A percentile compares a stretch with the other conserved stretches of the same genome.
phyloP scores from a whole-genome alignment of 306 rosid species.

The Lathyrus aphaca region DNA sequence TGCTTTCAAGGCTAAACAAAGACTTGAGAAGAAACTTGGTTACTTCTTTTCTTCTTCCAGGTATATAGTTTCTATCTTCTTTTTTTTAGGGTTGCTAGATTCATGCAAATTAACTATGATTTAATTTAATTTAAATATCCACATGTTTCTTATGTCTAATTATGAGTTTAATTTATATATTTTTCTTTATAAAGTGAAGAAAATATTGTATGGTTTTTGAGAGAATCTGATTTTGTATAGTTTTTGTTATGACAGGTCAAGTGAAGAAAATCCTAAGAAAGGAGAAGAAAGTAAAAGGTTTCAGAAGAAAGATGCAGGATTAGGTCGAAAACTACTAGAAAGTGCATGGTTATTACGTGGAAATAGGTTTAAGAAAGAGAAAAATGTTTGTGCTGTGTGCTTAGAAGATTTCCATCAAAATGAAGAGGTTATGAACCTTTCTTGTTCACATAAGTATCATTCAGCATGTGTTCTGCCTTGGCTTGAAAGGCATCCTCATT shows the following conservation, averaged over 20 bases:
- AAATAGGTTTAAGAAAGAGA: slow-evolving; percentile 38
- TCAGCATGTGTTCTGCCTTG: slow-evolving; percentile 50
- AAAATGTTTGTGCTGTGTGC: slow-evolving; percentile 46
- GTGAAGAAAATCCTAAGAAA: slow-evolving; percentile 14
- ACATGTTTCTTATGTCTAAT: neutral
- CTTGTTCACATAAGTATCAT: slow-evolving; percentile 52
- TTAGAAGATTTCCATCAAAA: slow-evolving; percentile 36
- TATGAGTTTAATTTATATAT: neutral
- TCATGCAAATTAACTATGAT: neutral
- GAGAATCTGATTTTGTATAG: neutral
- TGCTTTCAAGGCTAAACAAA: slow-evolving; percentile 50
- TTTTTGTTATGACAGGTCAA: slow-evolving; percentile 28
- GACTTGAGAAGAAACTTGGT: slow-evolving; percentile 54
- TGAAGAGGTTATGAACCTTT: slow-evolving; percentile 43
- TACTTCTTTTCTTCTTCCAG: slow-evolving; percentile 44
- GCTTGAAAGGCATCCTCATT: slow-evolving; percentile 48
- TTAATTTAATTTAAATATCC: neutral
- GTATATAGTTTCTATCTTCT: slow-evolving; percentile 31
- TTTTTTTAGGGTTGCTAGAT: neutral
- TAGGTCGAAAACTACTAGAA: slow-evolving; percentile 34
- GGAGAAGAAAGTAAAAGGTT: slow-evolving; percentile 20
- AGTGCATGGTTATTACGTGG: slow-evolving; percentile 40
- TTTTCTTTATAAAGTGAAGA: neutral
- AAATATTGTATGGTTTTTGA: neutral
- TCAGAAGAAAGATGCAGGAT: slow-evolving; percentile 12